Conservation (phyloP, 768 basidiomycete genomes). For the Leccinum obscurum region DNA sequence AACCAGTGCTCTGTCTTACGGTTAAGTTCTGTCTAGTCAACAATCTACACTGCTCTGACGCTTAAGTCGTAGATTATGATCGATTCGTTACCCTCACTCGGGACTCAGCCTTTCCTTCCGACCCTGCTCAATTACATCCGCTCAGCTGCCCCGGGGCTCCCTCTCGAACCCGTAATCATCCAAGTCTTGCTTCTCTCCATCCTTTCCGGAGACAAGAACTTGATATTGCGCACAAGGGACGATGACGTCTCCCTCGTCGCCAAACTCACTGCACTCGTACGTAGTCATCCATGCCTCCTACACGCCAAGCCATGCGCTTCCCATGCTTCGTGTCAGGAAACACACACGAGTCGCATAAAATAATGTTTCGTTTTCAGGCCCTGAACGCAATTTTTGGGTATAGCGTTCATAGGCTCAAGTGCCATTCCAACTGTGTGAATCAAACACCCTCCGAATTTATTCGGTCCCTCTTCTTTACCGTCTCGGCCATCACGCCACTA, state of each 20-base stretch:
- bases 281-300: conserved; percentile 5
- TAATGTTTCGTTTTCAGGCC: conserved; percentile 41
- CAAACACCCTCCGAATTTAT: conserved; percentile 33
- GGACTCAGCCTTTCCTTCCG: conserved; percentile 50
- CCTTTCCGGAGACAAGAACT: conserved; percentile 58
- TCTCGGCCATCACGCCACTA: conserved; percentile 18
- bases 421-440: conserved; percentile 30
- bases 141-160: conserved; percentile 45
- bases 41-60: background rate
- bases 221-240: conserved; percentile 63
- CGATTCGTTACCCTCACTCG: conserved; percentile 37
- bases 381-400: conserved; percentile 61
- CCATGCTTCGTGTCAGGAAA: conserved; percentile 1
- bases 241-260: conserved; percentile 63
- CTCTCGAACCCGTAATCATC: conserved; percentile 61
- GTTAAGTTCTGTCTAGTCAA: conserved; percentile 1
- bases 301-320: conserved; percentile 7
- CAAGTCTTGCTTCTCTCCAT: conserved; percentile 68
- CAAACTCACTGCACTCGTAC: conserved; percentile 58
- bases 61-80: conserved; percentile 11
- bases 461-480: conserved; percentile 38
- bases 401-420: conserved; percentile 55
- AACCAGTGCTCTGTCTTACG: conserved; percentile 21
- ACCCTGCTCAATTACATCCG: conserved; percentile 49
- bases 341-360: conserved; percentile 3